A percentile compares a stretch with the other conserved stretches of the same genome.
Evolutionary conservation across 164 flowering plant species (phyloP).

Genomic region (Stephania cephalantha): DNA sequence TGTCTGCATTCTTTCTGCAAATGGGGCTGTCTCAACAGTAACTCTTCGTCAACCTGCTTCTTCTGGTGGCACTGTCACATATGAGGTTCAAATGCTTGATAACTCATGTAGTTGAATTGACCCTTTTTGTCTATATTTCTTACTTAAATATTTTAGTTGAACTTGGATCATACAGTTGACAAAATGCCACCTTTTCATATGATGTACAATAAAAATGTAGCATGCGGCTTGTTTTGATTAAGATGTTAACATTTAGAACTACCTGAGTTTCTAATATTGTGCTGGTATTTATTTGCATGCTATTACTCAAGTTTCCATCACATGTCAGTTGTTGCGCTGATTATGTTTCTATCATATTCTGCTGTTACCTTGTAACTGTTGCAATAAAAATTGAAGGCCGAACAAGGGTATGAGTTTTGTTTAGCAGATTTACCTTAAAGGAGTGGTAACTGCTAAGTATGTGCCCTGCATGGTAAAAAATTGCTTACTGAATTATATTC

Average conservation of each 20-base stretch:
- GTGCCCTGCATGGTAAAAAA: no score
- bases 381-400: no score
- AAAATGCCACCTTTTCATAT: not conserved
- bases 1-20: conserved; percentile 74
- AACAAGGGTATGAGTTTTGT: no score
- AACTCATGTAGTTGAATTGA: not conserved
- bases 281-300: not conserved
- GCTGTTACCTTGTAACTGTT: no score
- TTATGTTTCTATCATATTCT: no score
- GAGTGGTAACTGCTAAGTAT: no score
- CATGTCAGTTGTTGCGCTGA: no score
- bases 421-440: no score
- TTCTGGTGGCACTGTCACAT: conserved; percentile 78
- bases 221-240: not conserved
- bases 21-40: conserved; percentile 75
- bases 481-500: no score
- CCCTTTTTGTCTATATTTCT: not conserved
- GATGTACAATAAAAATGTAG: not conserved
- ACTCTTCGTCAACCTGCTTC: conserved; percentile 76
- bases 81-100: conserved; percentile 47
- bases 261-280: not conserved
- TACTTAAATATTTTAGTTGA: not conserved
- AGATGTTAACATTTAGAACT: not conserved
- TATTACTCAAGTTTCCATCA: not conserved
- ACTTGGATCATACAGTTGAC: not conserved